Evolutionary conservation across 2,329 filamentous ascomycete species (phyloP).

Genomic region (Fusarium odoratissimum): DNA sequence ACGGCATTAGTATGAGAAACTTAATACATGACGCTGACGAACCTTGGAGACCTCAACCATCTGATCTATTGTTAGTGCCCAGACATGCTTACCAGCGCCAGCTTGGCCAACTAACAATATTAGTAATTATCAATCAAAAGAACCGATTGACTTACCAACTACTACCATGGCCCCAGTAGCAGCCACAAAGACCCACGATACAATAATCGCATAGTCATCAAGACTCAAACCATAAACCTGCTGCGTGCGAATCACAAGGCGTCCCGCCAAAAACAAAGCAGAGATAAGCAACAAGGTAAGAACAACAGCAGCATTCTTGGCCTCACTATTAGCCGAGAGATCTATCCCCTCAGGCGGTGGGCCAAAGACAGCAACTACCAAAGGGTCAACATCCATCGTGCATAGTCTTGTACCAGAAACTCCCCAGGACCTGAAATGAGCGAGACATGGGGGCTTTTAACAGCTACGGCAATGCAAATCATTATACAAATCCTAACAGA

Average conservation of each 20-base stretch:
- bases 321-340: not conserved
- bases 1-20: not conserved
- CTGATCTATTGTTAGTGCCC: slow-evolving; percentile 8
- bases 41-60: slow-evolving; percentile 11
- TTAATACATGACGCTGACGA: not conserved
- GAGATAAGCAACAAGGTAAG: slow-evolving; percentile 4
- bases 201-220: slow-evolving; percentile 17
- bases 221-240: slow-evolving; percentile 12
- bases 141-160: not conserved
- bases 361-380: slow-evolving; percentile 4
- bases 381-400: slow-evolving; percentile 13
- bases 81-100: slow-evolving; percentile 19
- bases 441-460: not conserved
- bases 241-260: slow-evolving; percentile 1
- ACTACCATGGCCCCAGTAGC: slow-evolving; percentile 4
- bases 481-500: not conserved
- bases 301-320: slow-evolving; percentile 12
- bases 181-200: slow-evolving; percentile 14
- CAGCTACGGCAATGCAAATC: not conserved
- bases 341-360: slow-evolving; percentile 10
- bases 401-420: too few relatives aligned
- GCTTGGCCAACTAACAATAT: not conserved
- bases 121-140: rapidly evolving
- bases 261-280: not conserved
- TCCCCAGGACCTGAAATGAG: not conserved